Base-by-base conservation (phyloP, 345 rosid species). In the Rhizophora mangle region DNA sequence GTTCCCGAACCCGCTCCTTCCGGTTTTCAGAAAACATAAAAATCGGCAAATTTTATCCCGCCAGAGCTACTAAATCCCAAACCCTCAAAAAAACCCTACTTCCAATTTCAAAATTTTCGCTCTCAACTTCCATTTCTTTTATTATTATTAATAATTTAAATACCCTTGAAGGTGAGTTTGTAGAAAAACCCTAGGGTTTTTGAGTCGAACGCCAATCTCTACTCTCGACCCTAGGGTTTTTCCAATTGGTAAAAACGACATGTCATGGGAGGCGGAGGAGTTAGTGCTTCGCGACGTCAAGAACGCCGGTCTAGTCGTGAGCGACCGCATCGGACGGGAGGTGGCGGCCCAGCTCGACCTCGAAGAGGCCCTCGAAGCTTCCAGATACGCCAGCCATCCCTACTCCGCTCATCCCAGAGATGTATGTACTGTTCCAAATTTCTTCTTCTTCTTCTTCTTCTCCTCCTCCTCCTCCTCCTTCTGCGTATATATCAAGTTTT, bases 361-460 rank as follows among this genome's bases (percentile, higher is more conserved):
- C 8, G 99, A 95, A 83, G 98, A 92, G 67, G 89, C 96, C 63
- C 80, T 95, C 0, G 98, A 95, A 80, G 91, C 96, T 76, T 87
- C 99, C 13, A 80, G 98, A 86, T 95, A 92, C 72, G 87, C 89
- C 21, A 92, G 96, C 85, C 96, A 95, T 65, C 98, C 99, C 0
- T 92, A 95, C 76, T 87, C 96, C 6, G 76, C 90, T 67, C 96
- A 88, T 67, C 99, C 96, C 46, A 82, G 92, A 64, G 97, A 90
- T 93, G 99, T 92, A 71, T 32, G 3, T 8, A 11, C 18, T 16
- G 29, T 43, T 43, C 6, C 9, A 22, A 56, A 7, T 21, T 15
- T 22, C 8, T 26, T 21, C n/a, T 18, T 19, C 8, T 53, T 52
- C 8, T 70, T 6, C 7, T 34, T 51, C 5, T 20, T 19, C 8